These are phyloP conservation scores for Clonostachys chloroleuca DNA, from an alignment of 2,329 filamentous ascomycete genomes.

Conservation along the genomic window DNA sequence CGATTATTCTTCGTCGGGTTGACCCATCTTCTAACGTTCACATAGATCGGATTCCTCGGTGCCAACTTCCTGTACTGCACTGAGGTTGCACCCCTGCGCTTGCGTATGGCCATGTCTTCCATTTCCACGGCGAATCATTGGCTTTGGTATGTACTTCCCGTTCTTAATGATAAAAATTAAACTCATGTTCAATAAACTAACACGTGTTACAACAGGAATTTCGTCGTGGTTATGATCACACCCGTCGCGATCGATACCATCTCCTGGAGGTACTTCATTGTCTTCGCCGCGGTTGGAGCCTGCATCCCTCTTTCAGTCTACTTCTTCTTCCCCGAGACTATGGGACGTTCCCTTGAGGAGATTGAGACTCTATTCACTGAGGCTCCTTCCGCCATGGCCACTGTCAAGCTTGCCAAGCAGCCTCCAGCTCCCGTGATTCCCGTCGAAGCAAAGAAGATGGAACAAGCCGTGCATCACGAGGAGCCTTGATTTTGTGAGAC, in stretches of 20 bases:
- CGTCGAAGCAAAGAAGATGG: too few relatives aligned
- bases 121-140: constrained; percentile 51
- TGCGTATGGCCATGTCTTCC: constrained; percentile 49
- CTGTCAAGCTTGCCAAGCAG: constrained; percentile 28
- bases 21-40: too few relatives aligned
- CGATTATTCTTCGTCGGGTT: too few relatives aligned
- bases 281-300: constrained; percentile 39
- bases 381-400: constrained; percentile 25
- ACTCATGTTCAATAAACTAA: constrained; percentile 16
- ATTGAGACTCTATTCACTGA: constrained; percentile 35
- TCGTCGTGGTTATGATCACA: constrained; percentile 36
- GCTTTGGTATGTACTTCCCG: constrained; percentile 29
- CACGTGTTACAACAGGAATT: constrained; percentile 11
- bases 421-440: constrained; percentile 8
- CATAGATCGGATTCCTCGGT: constrained; percentile 26
- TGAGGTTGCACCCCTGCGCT: constrained; percentile 47
- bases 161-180: background rate
- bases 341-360: constrained; percentile 42
- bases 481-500: too few relatives aligned
- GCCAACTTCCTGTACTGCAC: constrained; percentile 57
- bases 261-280: constrained; percentile 45
- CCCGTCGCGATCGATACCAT: constrained; percentile 44
- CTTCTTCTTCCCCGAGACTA: constrained; percentile 43
- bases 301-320: constrained; percentile 37
- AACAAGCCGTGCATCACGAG: too few relatives aligned